Conservation (phyloP, 78 protist genomes). For the Dictyostelium firmibasis region DNA sequence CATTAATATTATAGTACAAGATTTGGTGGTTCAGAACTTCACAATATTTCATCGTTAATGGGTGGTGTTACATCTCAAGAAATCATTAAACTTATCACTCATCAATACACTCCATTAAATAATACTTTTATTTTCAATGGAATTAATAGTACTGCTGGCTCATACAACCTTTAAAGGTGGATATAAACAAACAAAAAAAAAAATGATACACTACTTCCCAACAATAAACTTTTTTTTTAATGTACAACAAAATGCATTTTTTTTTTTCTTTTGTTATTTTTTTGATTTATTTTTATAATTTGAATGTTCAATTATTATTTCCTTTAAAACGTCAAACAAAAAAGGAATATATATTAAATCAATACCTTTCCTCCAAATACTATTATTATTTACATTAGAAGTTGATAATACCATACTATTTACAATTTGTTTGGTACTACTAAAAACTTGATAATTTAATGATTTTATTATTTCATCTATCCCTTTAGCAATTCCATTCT, state of each 20-base stretch:
- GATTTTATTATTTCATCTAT: constrained; percentile 8
- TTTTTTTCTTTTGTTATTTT: neutral
- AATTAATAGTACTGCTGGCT: constrained; percentile 58
- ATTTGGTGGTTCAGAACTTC: constrained; percentile 89
- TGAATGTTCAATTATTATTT: constrained; percentile 5
- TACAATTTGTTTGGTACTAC: constrained; percentile 31
- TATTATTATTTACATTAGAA: neutral
- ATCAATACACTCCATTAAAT: constrained; percentile 90
- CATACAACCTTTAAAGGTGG: constrained; percentile 11
- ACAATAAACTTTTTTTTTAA: neutral
- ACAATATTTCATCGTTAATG: constrained; percentile 85
- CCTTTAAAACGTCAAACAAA: constrained; percentile 14
- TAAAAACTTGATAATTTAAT: constrained; percentile 1
- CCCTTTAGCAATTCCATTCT: constrained; percentile 30
- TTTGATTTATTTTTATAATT: neutral
- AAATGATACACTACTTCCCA: neutral
- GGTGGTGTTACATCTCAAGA: constrained; percentile 94
- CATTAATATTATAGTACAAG: constrained; percentile 10
- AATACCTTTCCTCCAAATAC: constrained; percentile 33
- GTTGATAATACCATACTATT: neutral
- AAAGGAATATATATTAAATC: constrained; percentile 55
- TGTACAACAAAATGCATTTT: neutral
- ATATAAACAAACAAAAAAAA: neutral
- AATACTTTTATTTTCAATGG: constrained; percentile 90
- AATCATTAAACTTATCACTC: constrained; percentile 86